Percentiles rank a stretch among this genome's conserved stretches.
Conservation (phyloP, 1,139 yeast species). For the Lodderomyces theae region DNA sequence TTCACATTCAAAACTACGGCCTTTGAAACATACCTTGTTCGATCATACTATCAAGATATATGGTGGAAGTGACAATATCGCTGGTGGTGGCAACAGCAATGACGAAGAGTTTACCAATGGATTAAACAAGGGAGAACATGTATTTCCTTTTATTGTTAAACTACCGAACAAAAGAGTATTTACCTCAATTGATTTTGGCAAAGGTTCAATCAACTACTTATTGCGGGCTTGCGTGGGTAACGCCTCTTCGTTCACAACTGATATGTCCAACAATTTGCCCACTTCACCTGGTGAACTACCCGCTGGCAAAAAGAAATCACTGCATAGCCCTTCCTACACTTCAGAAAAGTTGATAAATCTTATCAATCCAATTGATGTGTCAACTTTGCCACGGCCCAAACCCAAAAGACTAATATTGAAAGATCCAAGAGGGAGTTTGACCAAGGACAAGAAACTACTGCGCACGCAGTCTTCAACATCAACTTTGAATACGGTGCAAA, state of each 20-base stretch:
- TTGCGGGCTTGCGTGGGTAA: slow-evolving; percentile 57
- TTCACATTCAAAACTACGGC: slow-evolving; percentile 51
- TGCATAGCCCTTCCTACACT: slow-evolving; percentile 31
- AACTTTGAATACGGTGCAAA: slow-evolving; percentile 35
- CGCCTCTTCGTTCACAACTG: slow-evolving; percentile 14
- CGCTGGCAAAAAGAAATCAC: slow-evolving; percentile 15
- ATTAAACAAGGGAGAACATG: slow-evolving; percentile 75
- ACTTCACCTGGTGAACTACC: slow-evolving; percentile 9
- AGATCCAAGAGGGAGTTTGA: slow-evolving; percentile 29
- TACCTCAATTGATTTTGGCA: slow-evolving; percentile 79
- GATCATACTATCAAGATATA: slow-evolving; percentile 67
- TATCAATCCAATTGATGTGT: slow-evolving; percentile 72
- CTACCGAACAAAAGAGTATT: slow-evolving; percentile 69
- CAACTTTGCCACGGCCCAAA: slow-evolving; percentile 61
- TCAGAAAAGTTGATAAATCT: slow-evolving; percentile 60
- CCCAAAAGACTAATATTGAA: slow-evolving; percentile 64
- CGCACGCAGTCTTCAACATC: slow-evolving; percentile 54
- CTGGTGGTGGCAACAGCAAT: background rate
- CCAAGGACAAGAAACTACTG: slow-evolving; percentile 28
- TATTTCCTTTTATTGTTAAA: slow-evolving; percentile 80
- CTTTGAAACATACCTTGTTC: slow-evolving; percentile 53
- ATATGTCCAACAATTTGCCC: slow-evolving; percentile 8
- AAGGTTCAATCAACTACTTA: slow-evolving; percentile 73
- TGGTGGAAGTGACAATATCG: slow-evolving; percentile 37
- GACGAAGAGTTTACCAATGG: slow-evolving; percentile 39